Evolutionary conservation across 1,284 basidiomycete genomes (phyloP).

Genomic region (Mrakiaceae sp.): DNA sequence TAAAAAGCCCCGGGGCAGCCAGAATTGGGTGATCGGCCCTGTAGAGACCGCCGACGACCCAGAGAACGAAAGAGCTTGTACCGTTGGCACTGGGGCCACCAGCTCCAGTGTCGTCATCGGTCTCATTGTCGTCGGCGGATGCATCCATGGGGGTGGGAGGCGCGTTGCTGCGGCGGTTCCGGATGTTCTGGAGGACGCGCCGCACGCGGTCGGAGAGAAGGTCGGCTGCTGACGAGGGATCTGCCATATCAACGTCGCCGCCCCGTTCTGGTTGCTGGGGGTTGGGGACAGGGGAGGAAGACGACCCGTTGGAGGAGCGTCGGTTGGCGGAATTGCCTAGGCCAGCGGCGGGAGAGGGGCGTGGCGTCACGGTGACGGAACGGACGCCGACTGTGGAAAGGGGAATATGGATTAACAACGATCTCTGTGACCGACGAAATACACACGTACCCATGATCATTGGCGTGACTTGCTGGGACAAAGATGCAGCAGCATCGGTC

Average conservation of each 20-base stretch:
- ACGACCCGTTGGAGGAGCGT: background rate
- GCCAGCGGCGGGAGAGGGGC: background rate
- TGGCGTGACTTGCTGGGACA: conserved; percentile 2
- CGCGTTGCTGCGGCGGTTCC: background rate
- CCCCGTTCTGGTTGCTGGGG: background rate
- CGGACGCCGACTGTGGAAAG: conserved; percentile 9
- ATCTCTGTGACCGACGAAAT: background rate
- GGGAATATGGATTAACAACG: background rate
- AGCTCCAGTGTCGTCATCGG: background rate
- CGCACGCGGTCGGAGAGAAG: background rate
- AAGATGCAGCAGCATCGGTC: background rate
- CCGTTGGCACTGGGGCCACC: background rate
- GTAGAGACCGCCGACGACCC: conserved; percentile 58
- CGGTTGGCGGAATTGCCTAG: background rate
- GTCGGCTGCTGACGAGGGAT: background rate
- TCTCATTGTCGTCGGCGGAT: background rate
- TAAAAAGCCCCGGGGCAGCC: conserved; percentile 55
- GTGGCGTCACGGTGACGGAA: conserved; percentile 2
- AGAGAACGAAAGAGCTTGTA: conserved; percentile 30
- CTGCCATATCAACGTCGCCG: conserved; percentile 1
- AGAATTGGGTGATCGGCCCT: conserved; percentile 74
- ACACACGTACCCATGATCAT: conserved; percentile 11
- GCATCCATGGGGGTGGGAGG: background rate
- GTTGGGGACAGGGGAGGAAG: background rate
- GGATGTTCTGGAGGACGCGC: background rate